A percentile compares a stretch with the other conserved stretches of the same genome.
Conservation (phyloP, 257 asterid genomes). For the Solanum neorickii region DNA sequence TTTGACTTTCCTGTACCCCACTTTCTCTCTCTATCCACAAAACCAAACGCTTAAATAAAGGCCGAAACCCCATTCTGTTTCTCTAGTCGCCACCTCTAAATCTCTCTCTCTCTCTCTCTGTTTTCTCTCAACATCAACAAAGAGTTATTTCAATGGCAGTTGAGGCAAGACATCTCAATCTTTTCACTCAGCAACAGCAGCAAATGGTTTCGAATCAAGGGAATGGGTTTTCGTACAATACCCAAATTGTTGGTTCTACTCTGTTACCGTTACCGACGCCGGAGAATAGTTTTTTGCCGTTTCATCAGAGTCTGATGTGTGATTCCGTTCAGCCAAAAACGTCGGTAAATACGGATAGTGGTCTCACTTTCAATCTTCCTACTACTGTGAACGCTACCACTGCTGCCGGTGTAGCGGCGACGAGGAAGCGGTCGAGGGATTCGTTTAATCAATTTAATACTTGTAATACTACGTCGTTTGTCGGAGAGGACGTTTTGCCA, state of each 20-base stretch:
- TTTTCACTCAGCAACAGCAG: slow-evolving; percentile 25
- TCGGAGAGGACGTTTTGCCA: slow-evolving; percentile 34
- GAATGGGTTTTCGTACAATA: slow-evolving; percentile 4
- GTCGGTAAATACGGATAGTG: slow-evolving; percentile 52
- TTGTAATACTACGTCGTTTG: slow-evolving; percentile 5
- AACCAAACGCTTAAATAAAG: slow-evolving; percentile 41
- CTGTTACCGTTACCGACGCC: slow-evolving; percentile 8
- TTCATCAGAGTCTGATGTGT: slow-evolving; percentile 18
- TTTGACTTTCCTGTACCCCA: slow-evolving; percentile 6
- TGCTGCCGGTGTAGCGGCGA: background rate
- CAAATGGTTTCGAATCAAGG: slow-evolving; percentile 17
- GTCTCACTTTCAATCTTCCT: slow-evolving; percentile 26
- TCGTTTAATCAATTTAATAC: slow-evolving; percentile 14
- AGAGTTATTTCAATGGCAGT: slow-evolving; percentile 39
- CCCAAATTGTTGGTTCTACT: slow-evolving; percentile 31
- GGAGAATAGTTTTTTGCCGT: slow-evolving; percentile 22
- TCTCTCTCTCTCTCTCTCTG: slow-evolving; percentile 9
- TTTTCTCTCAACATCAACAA: background rate
- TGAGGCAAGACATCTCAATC: slow-evolving; percentile 61
- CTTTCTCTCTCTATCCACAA: slow-evolving; percentile 5
- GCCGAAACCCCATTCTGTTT: slow-evolving; percentile 2
- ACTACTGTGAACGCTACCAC: background rate
- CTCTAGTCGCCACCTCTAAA: slow-evolving; percentile 22
- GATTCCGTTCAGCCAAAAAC: slow-evolving; percentile 40
- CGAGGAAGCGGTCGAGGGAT: slow-evolving; percentile 53